A percentile compares a stretch with the other conserved stretches of the same genome.
phyloP scores from a whole-genome alignment of 495 filamentous ascomycete genomes.

The Penicillium pancosmium region DNA sequence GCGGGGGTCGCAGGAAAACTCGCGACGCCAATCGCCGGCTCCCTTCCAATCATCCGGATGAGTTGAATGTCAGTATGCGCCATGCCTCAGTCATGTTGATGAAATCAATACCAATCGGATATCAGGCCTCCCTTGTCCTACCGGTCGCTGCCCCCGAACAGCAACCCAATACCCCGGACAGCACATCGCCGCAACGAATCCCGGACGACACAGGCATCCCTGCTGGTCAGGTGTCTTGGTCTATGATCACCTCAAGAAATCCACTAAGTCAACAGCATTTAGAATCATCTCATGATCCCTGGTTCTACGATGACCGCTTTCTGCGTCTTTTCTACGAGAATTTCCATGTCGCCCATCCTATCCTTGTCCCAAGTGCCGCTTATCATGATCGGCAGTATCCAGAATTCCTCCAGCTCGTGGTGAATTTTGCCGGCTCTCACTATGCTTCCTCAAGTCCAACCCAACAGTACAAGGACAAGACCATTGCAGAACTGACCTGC shows the following conservation, averaged over 20 bases:
- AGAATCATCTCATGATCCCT: conserved; percentile 17
- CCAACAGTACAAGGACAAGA: conserved; percentile 28
- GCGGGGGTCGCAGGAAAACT: conserved; percentile 39
- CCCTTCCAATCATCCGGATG: conserved; percentile 13
- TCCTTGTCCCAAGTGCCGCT: conserved; percentile 35
- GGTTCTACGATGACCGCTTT: conserved; percentile 36
- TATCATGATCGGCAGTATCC: conserved; percentile 44
- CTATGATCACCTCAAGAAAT: conserved; percentile 21
- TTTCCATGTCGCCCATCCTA: conserved; percentile 44
- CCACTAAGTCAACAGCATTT: conserved; percentile 15
- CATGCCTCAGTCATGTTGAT: background rate
- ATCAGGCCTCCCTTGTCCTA: conserved; percentile 11
- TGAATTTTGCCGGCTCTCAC: conserved; percentile 43
- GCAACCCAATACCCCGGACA: conserved; percentile 24
- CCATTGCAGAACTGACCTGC: conserved; percentile 29
- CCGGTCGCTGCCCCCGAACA: conserved; percentile 7
- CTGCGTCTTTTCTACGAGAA: conserved; percentile 43
- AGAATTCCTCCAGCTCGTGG: conserved; percentile 36
- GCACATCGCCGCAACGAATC: conserved; percentile 18
- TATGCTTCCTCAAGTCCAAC: conserved; percentile 30
- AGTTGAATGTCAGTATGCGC: conserved; percentile 15
- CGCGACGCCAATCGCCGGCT: conserved; percentile 24
- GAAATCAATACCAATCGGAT: conserved; percentile 7
- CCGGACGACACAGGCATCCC: conserved; percentile 16
- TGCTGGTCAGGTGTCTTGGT: conserved; percentile 29